Conservation (phyloP, 768 basidiomycete genomes). For the Chalciporus sphaerocephalus region DNA sequence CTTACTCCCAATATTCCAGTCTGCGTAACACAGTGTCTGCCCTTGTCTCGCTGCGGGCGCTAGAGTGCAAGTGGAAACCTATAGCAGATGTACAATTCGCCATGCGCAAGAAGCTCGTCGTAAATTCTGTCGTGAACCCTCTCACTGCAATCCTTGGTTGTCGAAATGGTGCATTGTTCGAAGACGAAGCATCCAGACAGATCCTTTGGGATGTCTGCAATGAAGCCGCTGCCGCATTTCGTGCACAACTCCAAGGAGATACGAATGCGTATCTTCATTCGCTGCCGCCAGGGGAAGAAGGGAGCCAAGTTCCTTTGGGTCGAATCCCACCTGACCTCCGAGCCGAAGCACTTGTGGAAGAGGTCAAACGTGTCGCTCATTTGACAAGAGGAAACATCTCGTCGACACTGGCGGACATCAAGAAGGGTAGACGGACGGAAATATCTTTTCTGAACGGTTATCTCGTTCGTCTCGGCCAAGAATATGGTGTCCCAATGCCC, state of each 20-base stretch:
- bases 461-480: conserved; percentile 56
- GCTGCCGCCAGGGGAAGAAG: conserved; percentile 22
- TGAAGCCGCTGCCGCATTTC: conserved; percentile 69
- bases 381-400: conserved; percentile 67
- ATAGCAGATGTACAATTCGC: conserved; percentile 61
- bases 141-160: conserved; percentile 79
- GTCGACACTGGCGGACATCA: conserved; percentile 75
- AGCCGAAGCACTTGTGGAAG: conserved; percentile 42
- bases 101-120: conserved; percentile 76
- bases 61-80: conserved; percentile 62
- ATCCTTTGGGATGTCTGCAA: conserved; percentile 53
- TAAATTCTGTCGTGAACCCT: conserved; percentile 81
- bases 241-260: conserved; percentile 44
- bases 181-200: conserved; percentile 36
- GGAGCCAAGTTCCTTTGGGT: conserved; percentile 27
- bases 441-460: conserved; percentile 83
- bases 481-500: conserved; percentile 55
- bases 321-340: conserved; percentile 47
- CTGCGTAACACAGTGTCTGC: conserved; percentile 67
- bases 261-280: conserved; percentile 22
- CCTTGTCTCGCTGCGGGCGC: conserved; percentile 49
- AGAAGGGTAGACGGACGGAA: conserved; percentile 61
- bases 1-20: conserved; percentile 46
- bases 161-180: conserved; percentile 71
- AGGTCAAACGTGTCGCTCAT: conserved; percentile 55